Conservation (phyloP, 805 yeast genomes). For the Schwanniomyces polymorphus region DNA sequence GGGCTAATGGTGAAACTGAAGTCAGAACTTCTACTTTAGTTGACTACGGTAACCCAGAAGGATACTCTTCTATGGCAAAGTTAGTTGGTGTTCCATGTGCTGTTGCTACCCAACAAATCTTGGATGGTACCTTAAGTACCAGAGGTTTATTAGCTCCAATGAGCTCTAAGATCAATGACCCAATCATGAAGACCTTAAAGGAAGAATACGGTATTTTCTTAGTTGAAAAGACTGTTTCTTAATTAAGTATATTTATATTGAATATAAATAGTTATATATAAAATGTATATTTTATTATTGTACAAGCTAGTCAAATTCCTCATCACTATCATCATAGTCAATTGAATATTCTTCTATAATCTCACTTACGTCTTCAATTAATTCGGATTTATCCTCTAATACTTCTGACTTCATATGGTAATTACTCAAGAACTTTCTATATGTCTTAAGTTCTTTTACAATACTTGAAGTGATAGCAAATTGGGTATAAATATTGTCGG, state of each 20-base stretch:
- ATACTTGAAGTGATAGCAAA: slow-evolving; percentile 24
- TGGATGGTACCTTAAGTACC: slow-evolving; percentile 72
- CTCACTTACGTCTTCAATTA: slow-evolving; percentile 32
- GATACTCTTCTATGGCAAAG: slow-evolving; percentile 98
- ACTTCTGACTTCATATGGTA: slow-evolving; percentile 15
- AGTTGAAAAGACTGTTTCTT: slow-evolving; percentile 74
- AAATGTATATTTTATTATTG: background rate
- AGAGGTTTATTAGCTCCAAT: slow-evolving; percentile 92
- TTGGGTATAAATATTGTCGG: slow-evolving; percentile 13
- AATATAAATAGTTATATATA: background rate
- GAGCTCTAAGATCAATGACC: slow-evolving; percentile 84
- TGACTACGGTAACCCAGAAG: slow-evolving; percentile 84
- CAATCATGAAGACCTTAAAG: slow-evolving; percentile 88
- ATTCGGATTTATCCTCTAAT: slow-evolving; percentile 33
- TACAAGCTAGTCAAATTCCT: slow-evolving; percentile 9
- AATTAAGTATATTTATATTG: slow-evolving; percentile 1
- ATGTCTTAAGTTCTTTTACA: slow-evolving; percentile 27
- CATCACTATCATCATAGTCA: slow-evolving; percentile 33
- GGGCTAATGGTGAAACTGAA: slow-evolving; percentile 91
- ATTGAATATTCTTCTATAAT: slow-evolving; percentile 31
- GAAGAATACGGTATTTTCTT: slow-evolving; percentile 85
- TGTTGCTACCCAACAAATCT: slow-evolving; percentile 84
- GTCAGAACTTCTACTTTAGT: slow-evolving; percentile 93
- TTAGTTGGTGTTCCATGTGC: slow-evolving; percentile 98
- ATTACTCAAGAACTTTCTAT: slow-evolving; percentile 18